phyloP scores from a whole-genome alignment of 2,329 filamentous ascomycete genomes.

The Rhynchosporium secalis region DNA sequence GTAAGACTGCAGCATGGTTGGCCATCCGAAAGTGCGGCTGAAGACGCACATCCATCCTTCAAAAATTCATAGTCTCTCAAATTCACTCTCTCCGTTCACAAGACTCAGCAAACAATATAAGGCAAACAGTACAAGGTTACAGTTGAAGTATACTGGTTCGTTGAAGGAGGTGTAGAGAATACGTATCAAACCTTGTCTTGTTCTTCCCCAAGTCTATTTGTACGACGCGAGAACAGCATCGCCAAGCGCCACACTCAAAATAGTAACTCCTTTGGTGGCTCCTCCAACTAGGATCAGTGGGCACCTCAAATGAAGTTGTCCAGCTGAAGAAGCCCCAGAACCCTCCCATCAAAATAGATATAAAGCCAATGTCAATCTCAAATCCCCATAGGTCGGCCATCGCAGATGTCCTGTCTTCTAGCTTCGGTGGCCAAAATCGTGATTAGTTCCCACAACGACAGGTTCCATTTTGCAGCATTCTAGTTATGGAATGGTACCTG shows the following conservation, averaged over 20 bases:
- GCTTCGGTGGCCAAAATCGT: constrained; percentile 1
- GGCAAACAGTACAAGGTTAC: too few species aligned
- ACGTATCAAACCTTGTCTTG: too few species aligned
- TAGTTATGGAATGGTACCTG: background rate
- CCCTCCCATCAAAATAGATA: background rate
- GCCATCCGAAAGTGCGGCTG: background rate
- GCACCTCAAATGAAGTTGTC: background rate
- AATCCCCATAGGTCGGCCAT: background rate
- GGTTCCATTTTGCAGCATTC: background rate
- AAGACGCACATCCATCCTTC: background rate
- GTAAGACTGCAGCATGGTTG: background rate
- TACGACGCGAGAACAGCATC: background rate
- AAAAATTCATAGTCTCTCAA: background rate
- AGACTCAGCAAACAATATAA: background rate
- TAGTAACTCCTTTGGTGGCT: background rate
- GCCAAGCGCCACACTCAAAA: constrained; percentile 4
- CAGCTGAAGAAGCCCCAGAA: background rate
- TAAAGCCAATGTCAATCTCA: background rate
- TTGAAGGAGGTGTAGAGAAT: too few species aligned
- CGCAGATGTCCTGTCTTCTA: background rate
- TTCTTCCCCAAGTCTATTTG: background rate
- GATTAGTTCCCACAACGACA: background rate
- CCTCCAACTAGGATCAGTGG: background rate
- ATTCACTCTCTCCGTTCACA: too few species aligned
- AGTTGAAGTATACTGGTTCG: too few species aligned